Conservation (phyloP, 192 early-diverging fungal species). For the Coemansia sp. region DNA sequence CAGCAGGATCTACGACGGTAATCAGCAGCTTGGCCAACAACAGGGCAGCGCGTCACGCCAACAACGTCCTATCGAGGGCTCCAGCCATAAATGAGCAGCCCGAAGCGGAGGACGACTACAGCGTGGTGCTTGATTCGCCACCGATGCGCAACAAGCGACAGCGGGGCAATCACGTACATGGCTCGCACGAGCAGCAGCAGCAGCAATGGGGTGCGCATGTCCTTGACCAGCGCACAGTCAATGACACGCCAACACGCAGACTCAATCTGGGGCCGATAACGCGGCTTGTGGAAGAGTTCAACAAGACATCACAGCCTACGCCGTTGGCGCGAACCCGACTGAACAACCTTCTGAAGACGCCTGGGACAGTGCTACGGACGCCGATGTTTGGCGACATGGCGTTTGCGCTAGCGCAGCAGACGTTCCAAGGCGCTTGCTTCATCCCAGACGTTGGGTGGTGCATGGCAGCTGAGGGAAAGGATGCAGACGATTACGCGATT, state of each 20-base stretch:
- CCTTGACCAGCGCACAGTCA: constrained; percentile 31
- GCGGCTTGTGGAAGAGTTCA: constrained; percentile 40
- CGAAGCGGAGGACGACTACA: not conserved
- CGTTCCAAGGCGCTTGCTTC: constrained; percentile 31
- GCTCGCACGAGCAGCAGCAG: constrained; percentile 3
- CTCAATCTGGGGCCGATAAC: constrained; percentile 42
- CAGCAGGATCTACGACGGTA: constrained; percentile 20
- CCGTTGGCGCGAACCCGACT: not conserved
- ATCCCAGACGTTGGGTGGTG: constrained; percentile 55
- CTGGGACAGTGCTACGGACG: constrained; percentile 21
- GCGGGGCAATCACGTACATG: not conserved
- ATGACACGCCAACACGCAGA: constrained; percentile 36
- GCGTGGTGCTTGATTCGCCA: not conserved
- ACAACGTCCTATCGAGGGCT: not conserved
- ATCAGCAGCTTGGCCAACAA: constrained; percentile 4
- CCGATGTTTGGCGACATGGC: constrained; percentile 11
- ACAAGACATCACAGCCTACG: constrained; percentile 5
- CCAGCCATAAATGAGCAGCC: not conserved
- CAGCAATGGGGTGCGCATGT: constrained; percentile 27
- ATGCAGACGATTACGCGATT: constrained; percentile 23
- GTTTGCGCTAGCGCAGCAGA: constrained; percentile 8
- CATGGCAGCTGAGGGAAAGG: constrained; percentile 23
- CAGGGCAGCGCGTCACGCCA: not conserved
- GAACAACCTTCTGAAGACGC: constrained; percentile 16
- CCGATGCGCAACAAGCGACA: constrained; percentile 1